Conservation (phyloP, 2,329 filamentous ascomycete genomes). For the Coleophoma crateriformis region DNA sequence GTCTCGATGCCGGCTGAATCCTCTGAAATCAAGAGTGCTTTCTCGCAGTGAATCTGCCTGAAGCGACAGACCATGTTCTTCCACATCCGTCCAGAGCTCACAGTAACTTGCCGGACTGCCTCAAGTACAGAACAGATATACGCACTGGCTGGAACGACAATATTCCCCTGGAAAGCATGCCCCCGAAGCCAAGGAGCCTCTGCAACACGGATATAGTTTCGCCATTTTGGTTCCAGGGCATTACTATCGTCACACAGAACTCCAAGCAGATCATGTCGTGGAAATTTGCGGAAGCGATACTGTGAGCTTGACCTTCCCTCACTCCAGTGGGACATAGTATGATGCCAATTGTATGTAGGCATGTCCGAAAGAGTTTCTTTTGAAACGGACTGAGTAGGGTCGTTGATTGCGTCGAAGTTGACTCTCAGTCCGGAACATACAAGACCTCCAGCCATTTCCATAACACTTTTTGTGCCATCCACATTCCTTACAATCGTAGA, state of each 20-base stretch:
- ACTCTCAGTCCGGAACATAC: background rate
- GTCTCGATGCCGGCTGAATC: constrained; percentile 33
- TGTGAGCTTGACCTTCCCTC: background rate
- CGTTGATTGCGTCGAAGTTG: background rate
- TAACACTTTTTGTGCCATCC: background rate
- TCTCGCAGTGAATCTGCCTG: constrained; percentile 37
- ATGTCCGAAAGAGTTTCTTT: background rate
- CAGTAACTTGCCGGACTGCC: constrained; percentile 7
- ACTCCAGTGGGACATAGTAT: background rate
- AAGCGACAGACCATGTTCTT: background rate
- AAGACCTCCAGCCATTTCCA: background rate
- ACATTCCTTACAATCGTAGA: background rate
- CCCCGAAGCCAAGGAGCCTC: constrained; percentile 33
- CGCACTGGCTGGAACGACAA: constrained; percentile 22
- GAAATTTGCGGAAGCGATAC: constrained; percentile 27
- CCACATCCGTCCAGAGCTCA: background rate
- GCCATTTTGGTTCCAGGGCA: constrained; percentile 18
- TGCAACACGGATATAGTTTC: constrained; percentile 21
- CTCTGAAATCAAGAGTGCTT: constrained; percentile 39
- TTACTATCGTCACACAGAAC: constrained; percentile 10
- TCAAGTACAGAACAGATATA: constrained; percentile 24
- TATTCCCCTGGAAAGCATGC: constrained; percentile 20
- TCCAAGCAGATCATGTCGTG: constrained; percentile 44
- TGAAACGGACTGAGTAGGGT: background rate
- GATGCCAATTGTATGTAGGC: background rate